Evolutionary conservation across 202 grass and related monocot species (phyloP).

Genomic region (Cymbopogon flexuosus): DNA sequence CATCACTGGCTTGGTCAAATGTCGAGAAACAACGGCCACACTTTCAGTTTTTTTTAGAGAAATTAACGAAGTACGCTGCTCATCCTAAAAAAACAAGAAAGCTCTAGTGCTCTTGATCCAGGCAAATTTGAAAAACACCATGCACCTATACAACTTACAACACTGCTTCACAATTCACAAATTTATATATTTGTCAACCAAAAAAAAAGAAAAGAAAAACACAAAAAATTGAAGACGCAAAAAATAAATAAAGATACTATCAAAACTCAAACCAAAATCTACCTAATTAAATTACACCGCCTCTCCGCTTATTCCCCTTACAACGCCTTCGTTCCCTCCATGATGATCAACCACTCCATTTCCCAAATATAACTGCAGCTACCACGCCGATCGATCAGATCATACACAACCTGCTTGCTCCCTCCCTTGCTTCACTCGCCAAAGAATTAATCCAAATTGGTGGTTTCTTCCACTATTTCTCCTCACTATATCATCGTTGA

Average conservation of each 20-base stretch:
- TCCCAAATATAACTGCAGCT: not conserved
- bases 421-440: not conserved
- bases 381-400: not conserved
- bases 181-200: conserved; percentile 34
- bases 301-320: conserved; percentile 24
- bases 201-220: not conserved
- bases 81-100: not conserved
- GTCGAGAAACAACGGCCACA: not conserved
- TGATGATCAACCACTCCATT: not conserved
- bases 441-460: conserved; percentile 28
- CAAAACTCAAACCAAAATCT: conserved; percentile 37
- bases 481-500: not conserved
- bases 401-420: not conserved
- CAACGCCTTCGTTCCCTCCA: not conserved
- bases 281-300: conserved; percentile 29
- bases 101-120: not conserved
- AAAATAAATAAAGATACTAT: conserved; percentile 2
- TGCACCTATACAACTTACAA: conserved; percentile 37
- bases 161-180: conserved; percentile 44
- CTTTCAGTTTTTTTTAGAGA: not conserved
- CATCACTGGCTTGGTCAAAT: not conserved
- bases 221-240: not conserved
- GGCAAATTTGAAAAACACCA: conserved; percentile 18
- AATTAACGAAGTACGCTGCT: not conserved
- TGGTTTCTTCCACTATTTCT: not conserved